Conservation (phyloP, 176 grass and related monocot species). For the Musa itinerans region DNA sequence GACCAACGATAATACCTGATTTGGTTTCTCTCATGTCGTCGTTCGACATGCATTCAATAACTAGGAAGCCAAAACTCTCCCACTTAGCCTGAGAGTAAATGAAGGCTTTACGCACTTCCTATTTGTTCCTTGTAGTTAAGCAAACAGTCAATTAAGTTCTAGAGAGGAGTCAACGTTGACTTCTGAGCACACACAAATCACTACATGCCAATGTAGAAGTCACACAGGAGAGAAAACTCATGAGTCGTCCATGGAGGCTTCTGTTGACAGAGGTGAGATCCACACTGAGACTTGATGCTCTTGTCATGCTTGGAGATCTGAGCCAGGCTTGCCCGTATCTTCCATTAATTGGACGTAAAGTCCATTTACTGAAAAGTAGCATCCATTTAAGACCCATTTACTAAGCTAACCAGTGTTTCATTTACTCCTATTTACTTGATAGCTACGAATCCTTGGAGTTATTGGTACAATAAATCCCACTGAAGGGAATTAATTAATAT, state of each 20-base stretch:
- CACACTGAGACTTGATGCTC: not conserved
- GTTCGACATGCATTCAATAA: no score
- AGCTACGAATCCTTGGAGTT: slow-evolving; percentile 6
- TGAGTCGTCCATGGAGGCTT: not conserved
- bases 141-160: no score
- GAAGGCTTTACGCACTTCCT: no score
- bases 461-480: not conserved
- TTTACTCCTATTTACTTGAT: slow-evolving; percentile 19
- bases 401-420: slow-evolving; percentile 6
- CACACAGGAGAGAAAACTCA: not conserved
- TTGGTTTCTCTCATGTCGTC: no score
- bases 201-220: not conserved
- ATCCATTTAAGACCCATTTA: slow-evolving; percentile 22
- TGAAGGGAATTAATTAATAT: no score
- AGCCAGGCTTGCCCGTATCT: slow-evolving; percentile 16
- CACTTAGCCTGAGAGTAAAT: no score
- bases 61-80: no score
- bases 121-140: no score
- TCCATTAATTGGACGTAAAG: slow-evolving; percentile 21
- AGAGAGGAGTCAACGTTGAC: not conserved
- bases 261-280: not conserved
- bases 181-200: not conserved
- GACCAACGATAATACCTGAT: no score
- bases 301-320: slow-evolving; percentile 1
- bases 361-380: slow-evolving; percentile 17